A percentile compares a stretch with the other conserved stretches of the same genome.
phyloP scores from a whole-genome alignment of 352 stramenopile genomes.

The Hyaloperonospora brassicae region DNA sequence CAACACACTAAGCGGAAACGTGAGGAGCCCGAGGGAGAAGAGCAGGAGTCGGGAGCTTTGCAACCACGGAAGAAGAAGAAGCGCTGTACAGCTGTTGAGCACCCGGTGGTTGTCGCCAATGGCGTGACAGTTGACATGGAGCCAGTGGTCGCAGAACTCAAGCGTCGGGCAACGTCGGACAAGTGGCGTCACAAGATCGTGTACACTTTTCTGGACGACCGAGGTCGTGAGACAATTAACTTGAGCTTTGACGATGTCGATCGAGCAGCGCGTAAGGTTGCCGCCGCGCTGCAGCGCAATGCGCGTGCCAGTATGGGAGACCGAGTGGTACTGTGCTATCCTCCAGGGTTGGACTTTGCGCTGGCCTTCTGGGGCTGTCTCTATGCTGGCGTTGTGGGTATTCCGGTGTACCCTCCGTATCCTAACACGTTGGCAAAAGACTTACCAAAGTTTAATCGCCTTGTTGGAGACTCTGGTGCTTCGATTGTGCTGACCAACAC shows the following conservation, averaged over 20 bases:
- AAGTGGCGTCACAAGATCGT: slow-evolving; percentile 59
- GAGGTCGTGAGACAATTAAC: slow-evolving; percentile 52
- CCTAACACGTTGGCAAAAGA: slow-evolving; percentile 65
- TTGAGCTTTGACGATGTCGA: slow-evolving; percentile 70
- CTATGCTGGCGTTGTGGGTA: slow-evolving; percentile 59
- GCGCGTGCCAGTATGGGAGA: slow-evolving; percentile 47
- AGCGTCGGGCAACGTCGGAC: slow-evolving; percentile 29
- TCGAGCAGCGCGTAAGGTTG: slow-evolving; percentile 47
- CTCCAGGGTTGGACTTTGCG: slow-evolving; percentile 66
- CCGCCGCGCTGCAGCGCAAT: slow-evolving; percentile 47
- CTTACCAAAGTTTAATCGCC: slow-evolving; percentile 68
- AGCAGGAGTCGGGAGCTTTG: slow-evolving; percentile 1
- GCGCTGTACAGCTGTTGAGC: slow-evolving; percentile 9
- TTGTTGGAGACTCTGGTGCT: slow-evolving; percentile 64
- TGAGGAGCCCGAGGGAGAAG: slow-evolving; percentile 2
- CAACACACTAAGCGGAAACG: slow-evolving; percentile 28
- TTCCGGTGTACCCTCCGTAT: slow-evolving; percentile 74
- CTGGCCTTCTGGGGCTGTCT: slow-evolving; percentile 74
- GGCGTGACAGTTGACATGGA: slow-evolving; percentile 29
- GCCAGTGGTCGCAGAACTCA: slow-evolving; percentile 41
- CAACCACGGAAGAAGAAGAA: slow-evolving; percentile 30
- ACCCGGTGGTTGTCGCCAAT: slow-evolving; percentile 27
- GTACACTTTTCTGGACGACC: slow-evolving; percentile 78
- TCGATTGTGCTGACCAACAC: slow-evolving; percentile 62
- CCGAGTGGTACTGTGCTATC: slow-evolving; percentile 72